Conservation (phyloP, 2,329 filamentous ascomycete species). For the Fusarium sp. region DNA sequence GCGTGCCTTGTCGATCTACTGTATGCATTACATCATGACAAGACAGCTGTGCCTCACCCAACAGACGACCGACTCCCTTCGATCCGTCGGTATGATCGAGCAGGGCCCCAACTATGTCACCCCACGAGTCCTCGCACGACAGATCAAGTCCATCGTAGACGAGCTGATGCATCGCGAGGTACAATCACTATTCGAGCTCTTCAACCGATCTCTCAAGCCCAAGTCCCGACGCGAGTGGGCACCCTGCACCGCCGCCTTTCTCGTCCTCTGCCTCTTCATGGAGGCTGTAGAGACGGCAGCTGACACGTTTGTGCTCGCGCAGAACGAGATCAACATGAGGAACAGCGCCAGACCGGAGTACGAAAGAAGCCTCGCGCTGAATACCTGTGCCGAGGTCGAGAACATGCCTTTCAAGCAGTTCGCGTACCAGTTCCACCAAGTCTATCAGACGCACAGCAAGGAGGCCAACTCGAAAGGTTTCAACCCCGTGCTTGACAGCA, state of each 20-base stretch:
- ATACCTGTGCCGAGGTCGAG: conserved; percentile 61
- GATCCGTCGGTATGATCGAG: conserved; percentile 54
- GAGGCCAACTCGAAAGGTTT: conserved; percentile 61
- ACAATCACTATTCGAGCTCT: conserved; percentile 60
- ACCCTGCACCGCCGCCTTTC: conserved; percentile 64
- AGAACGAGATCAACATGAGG: conserved; percentile 59
- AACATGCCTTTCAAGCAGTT: conserved; percentile 69
- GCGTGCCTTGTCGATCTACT: conserved; percentile 63
- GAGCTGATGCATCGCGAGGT: conserved; percentile 63
- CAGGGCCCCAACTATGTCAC: conserved; percentile 58
- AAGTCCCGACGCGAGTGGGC: conserved; percentile 64
- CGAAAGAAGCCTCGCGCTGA: conserved; percentile 55
- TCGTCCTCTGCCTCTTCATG: conserved; percentile 67
- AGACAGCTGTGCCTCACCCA: conserved; percentile 62
- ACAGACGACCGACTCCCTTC: conserved; percentile 53
- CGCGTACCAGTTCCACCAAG: conserved; percentile 67
- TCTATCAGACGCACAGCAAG: conserved; percentile 65
- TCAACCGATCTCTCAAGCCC: conserved; percentile 63
- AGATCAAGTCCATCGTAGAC: conserved; percentile 66
- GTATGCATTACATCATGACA: conserved; percentile 66
- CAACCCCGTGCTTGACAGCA: conserved; percentile 62
- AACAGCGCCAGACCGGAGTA: conserved; percentile 50
- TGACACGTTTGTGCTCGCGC: conserved; percentile 60
- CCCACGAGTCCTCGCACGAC: conserved; percentile 63
- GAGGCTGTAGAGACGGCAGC: conserved; percentile 63